These are phyloP conservation scores for Ophiocordyceps camponoti-rufipedis DNA, from an alignment of 2,329 filamentous ascomycete genomes.

Conservation along the genomic window DNA sequence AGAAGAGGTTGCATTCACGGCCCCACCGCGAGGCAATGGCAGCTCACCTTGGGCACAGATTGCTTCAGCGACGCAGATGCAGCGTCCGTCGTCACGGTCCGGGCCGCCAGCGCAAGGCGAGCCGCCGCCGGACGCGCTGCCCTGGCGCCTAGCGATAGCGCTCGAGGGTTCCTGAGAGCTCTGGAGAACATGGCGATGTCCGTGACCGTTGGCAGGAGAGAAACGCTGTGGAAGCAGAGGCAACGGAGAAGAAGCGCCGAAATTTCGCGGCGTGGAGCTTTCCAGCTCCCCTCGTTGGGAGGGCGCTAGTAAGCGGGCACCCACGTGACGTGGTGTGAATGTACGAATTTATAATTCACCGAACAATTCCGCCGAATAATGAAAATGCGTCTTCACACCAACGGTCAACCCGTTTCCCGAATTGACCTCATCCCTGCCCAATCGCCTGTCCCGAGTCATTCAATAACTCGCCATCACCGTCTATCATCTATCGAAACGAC, in stretches of 20 bases:
- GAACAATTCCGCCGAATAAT: too few relatives aligned
- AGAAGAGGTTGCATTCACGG: not conserved
- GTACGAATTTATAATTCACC: not conserved
- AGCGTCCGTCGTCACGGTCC: conserved; percentile 87
- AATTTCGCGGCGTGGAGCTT: conserved; percentile 26
- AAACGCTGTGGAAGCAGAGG: conserved; percentile 5
- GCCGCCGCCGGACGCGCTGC: conserved; percentile 15
- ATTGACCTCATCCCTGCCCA: too few relatives aligned
- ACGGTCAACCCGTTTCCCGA: too few relatives aligned
- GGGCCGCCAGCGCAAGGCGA: conserved; percentile 31
- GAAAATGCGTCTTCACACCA: too few relatives aligned
- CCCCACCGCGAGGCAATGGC: not conserved
- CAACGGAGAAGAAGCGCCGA: conserved; percentile 16
- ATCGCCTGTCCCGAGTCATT: too few relatives aligned
- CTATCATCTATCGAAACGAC: too few relatives aligned
- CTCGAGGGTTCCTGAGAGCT: conserved; percentile 43
- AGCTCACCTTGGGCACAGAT: conserved; percentile 33
- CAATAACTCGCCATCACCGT: too few relatives aligned
- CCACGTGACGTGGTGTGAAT: conserved; percentile 9
- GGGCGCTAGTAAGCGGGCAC: conserved; percentile 8
- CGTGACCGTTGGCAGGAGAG: conserved; percentile 7
- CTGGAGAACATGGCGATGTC: conserved; percentile 46
- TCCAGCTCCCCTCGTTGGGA: conserved; percentile 17
- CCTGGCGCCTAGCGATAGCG: conserved; percentile 36
- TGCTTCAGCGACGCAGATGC: conserved; percentile 80